Conservation (phyloP, 768 basidiomycete genomes). For the Suillus paluster region DNA sequence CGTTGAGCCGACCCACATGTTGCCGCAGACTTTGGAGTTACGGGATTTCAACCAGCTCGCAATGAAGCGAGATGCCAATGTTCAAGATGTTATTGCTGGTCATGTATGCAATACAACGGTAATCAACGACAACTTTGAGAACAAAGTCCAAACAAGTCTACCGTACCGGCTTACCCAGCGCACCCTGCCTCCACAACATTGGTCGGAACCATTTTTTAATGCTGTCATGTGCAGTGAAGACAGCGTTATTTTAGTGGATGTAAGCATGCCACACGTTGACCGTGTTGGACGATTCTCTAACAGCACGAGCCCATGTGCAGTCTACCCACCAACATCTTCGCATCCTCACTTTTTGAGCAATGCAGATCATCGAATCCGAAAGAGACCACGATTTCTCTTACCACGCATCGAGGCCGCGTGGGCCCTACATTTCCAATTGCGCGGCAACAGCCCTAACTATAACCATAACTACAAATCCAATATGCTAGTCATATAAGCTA, state of each 20-base stretch:
- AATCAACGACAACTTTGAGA: conserved; percentile 41
- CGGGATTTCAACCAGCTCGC: conserved; percentile 58
- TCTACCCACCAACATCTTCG: conserved; percentile 29
- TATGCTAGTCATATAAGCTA: not conserved
- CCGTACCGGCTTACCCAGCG: conserved; percentile 47
- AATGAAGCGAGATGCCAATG: conserved; percentile 29
- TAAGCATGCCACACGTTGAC: conserved; percentile 20
- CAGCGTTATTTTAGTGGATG: conserved; percentile 55
- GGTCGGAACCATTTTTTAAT: conserved; percentile 18
- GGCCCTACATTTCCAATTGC: not conserved
- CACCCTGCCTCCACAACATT: conserved; percentile 18
- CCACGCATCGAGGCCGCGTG: not conserved
- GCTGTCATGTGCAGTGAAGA: conserved; percentile 62
- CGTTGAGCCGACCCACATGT: conserved; percentile 10
- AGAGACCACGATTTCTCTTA: not conserved
- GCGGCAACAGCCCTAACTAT: not conserved
- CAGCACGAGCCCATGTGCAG: conserved; percentile 13
- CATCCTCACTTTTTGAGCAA: conserved; percentile 31
- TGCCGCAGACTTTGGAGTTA: conserved; percentile 37
- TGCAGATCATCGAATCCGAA: not conserved
- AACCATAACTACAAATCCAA: not conserved
- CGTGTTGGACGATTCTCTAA: not conserved
- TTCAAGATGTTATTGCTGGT: conserved; percentile 21
- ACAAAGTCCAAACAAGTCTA: conserved; percentile 47
- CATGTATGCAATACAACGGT: conserved; percentile 31